Conservation (phyloP, 2,329 filamentous ascomycete species). For the Dichotomopilus funicola region DNA sequence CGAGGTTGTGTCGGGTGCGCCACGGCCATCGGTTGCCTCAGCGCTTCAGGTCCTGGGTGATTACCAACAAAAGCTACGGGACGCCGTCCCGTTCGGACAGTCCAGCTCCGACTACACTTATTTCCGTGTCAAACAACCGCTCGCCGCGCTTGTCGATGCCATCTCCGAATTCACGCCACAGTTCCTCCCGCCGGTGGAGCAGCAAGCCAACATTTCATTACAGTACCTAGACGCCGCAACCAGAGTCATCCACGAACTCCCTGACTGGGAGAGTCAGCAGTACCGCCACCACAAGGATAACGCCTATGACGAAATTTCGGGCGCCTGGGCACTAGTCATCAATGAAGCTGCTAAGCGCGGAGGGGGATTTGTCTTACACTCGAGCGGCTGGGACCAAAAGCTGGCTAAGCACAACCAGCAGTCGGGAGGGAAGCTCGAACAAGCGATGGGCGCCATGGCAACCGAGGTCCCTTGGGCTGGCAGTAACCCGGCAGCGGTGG, state of each 20-base stretch:
- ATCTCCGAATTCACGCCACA: conserved; percentile 92
- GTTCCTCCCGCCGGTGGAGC: conserved; percentile 86
- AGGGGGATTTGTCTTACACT: conserved; percentile 82
- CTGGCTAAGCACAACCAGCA: conserved; percentile 81
- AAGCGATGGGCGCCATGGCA: conserved; percentile 71
- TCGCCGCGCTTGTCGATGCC: conserved; percentile 77
- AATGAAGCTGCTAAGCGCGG: conserved; percentile 85
- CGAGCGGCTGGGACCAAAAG: conserved; percentile 87
- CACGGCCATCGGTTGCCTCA: conserved; percentile 76
- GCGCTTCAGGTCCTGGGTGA: conserved; percentile 73
- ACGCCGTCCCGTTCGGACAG: conserved; percentile 79
- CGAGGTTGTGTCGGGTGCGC: conserved; percentile 77
- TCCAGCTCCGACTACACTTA: conserved; percentile 88
- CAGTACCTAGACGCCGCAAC: conserved; percentile 87
- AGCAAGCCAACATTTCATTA: conserved; percentile 74
- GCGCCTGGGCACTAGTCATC: conserved; percentile 87
- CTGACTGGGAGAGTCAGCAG: conserved; percentile 82
- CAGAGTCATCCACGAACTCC: conserved; percentile 79
- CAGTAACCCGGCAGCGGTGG: conserved; percentile 25
- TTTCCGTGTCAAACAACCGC: conserved; percentile 77
- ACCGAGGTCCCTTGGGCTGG: conserved; percentile 74
- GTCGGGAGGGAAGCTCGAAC: conserved; percentile 72
- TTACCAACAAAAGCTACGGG: conserved; percentile 72
- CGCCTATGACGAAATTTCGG: conserved; percentile 92
- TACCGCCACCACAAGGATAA: conserved; percentile 91